These are phyloP conservation scores for Hapsidospora chrysogenum DNA, from an alignment of 495 filamentous ascomycete species.

Conservation along the genomic window DNA sequence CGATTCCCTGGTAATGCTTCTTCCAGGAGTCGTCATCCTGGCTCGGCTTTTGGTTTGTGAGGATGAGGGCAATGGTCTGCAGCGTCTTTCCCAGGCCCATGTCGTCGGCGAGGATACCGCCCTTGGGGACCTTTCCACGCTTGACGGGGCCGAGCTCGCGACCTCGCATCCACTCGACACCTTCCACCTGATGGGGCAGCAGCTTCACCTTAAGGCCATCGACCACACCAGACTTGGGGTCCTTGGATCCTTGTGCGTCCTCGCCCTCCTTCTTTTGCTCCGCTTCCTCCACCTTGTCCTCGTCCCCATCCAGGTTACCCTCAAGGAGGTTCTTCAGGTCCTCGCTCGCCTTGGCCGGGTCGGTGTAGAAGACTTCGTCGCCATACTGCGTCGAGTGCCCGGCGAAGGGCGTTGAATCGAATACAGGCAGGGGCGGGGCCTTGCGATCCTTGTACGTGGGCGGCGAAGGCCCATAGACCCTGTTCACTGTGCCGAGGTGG, in stretches of 20 bases:
- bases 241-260: not conserved
- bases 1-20: slow-evolving; percentile 43
- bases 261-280: not conserved
- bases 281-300: slow-evolving; percentile 27
- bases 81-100: slow-evolving; percentile 80
- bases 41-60: slow-evolving; percentile 60
- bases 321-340: slow-evolving; percentile 80
- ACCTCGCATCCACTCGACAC: slow-evolving; percentile 82
- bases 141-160: slow-evolving; percentile 71
- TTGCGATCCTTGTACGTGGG: slow-evolving; percentile 18
- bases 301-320: slow-evolving; percentile 71
- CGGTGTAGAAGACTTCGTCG: slow-evolving; percentile 55
- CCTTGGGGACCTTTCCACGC: slow-evolving; percentile 62
- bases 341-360: slow-evolving; percentile 58
- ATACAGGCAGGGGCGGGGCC: slow-evolving; percentile 15
- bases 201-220: slow-evolving; percentile 77
- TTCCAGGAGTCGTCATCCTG: slow-evolving; percentile 31
- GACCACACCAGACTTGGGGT: slow-evolving; percentile 13
- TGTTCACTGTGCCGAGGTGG: slow-evolving; percentile 22
- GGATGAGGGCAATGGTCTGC: slow-evolving; percentile 65
- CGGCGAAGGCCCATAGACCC: slow-evolving; percentile 18
- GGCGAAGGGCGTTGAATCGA: slow-evolving; percentile 15
- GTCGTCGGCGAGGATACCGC: slow-evolving; percentile 75
- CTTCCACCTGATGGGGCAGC: slow-evolving; percentile 82
- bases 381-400: slow-evolving; percentile 10